These are phyloP conservation scores for Collybia nuda DNA, from an alignment of 768 basidiomycete genomes.

Conservation along the genomic window DNA sequence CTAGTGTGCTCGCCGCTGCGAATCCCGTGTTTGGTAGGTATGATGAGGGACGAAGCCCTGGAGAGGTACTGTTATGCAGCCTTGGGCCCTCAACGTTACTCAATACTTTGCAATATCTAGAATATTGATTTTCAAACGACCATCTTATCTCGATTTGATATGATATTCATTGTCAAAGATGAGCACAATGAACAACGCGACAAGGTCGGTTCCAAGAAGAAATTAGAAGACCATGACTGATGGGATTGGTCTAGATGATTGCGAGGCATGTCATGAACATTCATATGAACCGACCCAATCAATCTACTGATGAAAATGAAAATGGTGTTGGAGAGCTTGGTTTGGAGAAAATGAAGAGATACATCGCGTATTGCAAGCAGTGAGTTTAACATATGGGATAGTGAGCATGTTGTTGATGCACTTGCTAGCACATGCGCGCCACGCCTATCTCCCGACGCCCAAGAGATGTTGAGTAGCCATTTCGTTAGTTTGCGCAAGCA, in stretches of 20 bases:
- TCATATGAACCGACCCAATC: constrained; percentile 91
- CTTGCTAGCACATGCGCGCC: constrained; percentile 88
- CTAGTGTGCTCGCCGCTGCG: constrained; percentile 94
- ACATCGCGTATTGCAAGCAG: constrained; percentile 96
- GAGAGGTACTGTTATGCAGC: constrained; percentile 58
- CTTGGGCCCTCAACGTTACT: background rate
- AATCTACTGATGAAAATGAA: constrained; percentile 55
- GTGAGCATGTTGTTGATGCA: background rate
- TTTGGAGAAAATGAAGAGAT: constrained; percentile 98
- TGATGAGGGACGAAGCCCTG: constrained; percentile 94
- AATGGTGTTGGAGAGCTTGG: constrained; percentile 86
- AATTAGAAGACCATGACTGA: background rate
- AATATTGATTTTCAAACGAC: constrained; percentile 99
- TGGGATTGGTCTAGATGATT: constrained; percentile 60
- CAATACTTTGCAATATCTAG: constrained; percentile 27
- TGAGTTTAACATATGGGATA: constrained; percentile 26
- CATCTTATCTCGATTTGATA: constrained; percentile 96
- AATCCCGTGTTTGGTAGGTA: constrained; percentile 98
- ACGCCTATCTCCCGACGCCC: constrained; percentile 87
- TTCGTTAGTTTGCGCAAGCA: constrained; percentile 92
- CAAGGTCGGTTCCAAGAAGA: constrained; percentile 48
- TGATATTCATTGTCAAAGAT: constrained; percentile 99
- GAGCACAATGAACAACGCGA: constrained; percentile 96
- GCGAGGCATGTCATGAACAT: constrained; percentile 98
- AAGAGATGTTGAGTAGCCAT: constrained; percentile 95